Evolutionary conservation across 352 stramenopile species (phyloP), one percentile per base, ranked within the genome.

Genomic region (Phytophthora hybrid): DNA sequence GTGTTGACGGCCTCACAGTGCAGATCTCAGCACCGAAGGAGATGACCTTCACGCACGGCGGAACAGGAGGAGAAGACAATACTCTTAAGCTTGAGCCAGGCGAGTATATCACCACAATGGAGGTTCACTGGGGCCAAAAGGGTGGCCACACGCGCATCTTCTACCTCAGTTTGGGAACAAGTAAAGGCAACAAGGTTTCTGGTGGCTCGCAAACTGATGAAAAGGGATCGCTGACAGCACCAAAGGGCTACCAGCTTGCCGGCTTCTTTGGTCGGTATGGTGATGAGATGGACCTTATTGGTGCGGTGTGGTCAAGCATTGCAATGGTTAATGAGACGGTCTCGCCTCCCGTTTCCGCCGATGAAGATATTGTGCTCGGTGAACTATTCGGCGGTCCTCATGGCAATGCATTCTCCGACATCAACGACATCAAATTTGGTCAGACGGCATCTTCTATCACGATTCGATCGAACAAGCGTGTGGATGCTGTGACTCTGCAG

Each of bases 401-500:
- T 21, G 73, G 73, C 2, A 60, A 31, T 6, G 67, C 67, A 5
- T 79, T 76, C 47, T 79, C 73, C 0, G 73, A 79, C 31, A 76
- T 79, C 34, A 73, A 69, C 26, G 9, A 57, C 10, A 58, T 79
- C 49, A 73, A 66, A 39, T 67, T 73, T 37, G 62, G 51, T 3
- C 73, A 79, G 18, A 69, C 46, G 4, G 47, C 66, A 6, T 69
- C 44, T 9, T 55, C 67, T 0, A 39, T 79, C 13, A 74, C 68
- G 5, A 44, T 79, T 59, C 56, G 79, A 16, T 71, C 64, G 5
- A 31, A n/a, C 2, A 60, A 69, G 21, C 77, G 83, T 31, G 64
- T 90, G 3, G 81, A 90, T 68, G 72, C 62, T 1, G 74, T 90
- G 6, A 81, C 77, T 9, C 19, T 90, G 16, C 61, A 70, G 3